Conservation (phyloP, 768 basidiomycete genomes). For the Termitomyces heimii region DNA sequence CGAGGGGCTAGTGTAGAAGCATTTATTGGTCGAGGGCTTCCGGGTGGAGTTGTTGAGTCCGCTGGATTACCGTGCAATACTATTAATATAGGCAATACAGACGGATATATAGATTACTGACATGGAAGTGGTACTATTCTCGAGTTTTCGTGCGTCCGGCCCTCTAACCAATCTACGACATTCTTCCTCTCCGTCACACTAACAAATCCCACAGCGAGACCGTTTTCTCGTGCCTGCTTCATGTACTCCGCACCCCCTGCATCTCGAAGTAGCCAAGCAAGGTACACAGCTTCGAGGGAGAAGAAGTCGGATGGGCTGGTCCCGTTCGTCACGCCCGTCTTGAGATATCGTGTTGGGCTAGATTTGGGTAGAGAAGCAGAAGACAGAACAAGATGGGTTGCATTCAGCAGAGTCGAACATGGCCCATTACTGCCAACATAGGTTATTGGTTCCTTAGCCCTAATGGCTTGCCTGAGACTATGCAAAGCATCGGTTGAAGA, state of each 20-base stretch:
- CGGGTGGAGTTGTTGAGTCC: slow-evolving; percentile 46
- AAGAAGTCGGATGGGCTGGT: slow-evolving; percentile 60
- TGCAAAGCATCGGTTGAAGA: slow-evolving; percentile 45
- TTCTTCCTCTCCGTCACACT: slow-evolving; percentile 83
- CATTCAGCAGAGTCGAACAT: slow-evolving; percentile 42
- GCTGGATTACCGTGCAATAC: slow-evolving; percentile 17
- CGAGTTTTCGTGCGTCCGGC: slow-evolving; percentile 43
- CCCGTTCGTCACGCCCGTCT: slow-evolving; percentile 42
- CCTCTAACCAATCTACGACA: slow-evolving; percentile 83
- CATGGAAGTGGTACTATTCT: slow-evolving; percentile 42
- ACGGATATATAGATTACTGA: slow-evolving; percentile 19
- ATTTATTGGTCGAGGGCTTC: slow-evolving; percentile 29
- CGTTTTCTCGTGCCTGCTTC: slow-evolving; percentile 73
- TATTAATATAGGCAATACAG: background rate
- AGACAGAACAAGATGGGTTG: slow-evolving; percentile 61
- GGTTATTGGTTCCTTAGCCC: slow-evolving; percentile 41
- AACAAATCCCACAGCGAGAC: slow-evolving; percentile 70
- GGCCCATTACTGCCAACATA: slow-evolving; percentile 40
- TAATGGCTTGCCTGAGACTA: slow-evolving; percentile 58
- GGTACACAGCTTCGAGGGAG: slow-evolving; percentile 73
- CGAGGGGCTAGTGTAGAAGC: slow-evolving; percentile 21
- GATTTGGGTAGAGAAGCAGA: slow-evolving; percentile 60
- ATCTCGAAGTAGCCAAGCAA: slow-evolving; percentile 78
- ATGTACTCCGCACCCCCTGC: slow-evolving; percentile 81
- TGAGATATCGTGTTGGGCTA: slow-evolving; percentile 72